Base-by-base conservation (phyloP, 1,139 yeast genomes). In the Taphrina communis region DNA sequence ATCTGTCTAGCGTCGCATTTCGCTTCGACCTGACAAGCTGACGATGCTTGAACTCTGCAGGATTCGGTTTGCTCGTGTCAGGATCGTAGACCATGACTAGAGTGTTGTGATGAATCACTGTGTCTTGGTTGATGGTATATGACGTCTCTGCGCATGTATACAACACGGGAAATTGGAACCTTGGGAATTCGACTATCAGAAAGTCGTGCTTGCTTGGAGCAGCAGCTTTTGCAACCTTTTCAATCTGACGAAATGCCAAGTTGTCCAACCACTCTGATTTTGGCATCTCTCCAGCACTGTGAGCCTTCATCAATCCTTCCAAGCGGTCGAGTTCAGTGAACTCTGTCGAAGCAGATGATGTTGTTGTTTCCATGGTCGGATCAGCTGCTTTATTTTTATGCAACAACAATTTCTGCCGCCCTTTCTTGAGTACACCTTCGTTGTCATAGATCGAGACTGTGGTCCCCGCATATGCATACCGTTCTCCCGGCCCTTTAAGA, bases 1-100 rank as follows among this genome's bases (percentile, higher is more conserved):
- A 97, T 73, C 86, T 88, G 76, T 93, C 98, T 46, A 90, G 78
- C 39, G 89, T 84, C 0, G 92, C 85, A 69, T 88, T 85, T 74
- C 90, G 88, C 75, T 89, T 90, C 65, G 90, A 86, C 77, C 98
- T 87, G 73, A 92, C 96, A 65, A 94, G 78, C 71, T 88, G 86
- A 73, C 96, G 86, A 76, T 89, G 91, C 76, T 94, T 95, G 72
- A 87, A 84, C 76, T 94, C 99, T 21, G 94, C 88, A 0, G 97
- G 97, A 74, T 92, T 96, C 70, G 83, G 85, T 17, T 82, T 79
- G 70, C 81, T 82, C 73, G 84, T 86, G 72, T 88, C 93, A 0
- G 91, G 89, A 75, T 87, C 91, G 75, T 84, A 85, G 35, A 85
- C 82, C 59, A 82, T 82, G 72, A 83, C 77, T 31, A 84, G 79